Evolutionary conservation across 1,284 basidiomycete species (phyloP).

Genomic region (Trichosporon sp.): DNA sequence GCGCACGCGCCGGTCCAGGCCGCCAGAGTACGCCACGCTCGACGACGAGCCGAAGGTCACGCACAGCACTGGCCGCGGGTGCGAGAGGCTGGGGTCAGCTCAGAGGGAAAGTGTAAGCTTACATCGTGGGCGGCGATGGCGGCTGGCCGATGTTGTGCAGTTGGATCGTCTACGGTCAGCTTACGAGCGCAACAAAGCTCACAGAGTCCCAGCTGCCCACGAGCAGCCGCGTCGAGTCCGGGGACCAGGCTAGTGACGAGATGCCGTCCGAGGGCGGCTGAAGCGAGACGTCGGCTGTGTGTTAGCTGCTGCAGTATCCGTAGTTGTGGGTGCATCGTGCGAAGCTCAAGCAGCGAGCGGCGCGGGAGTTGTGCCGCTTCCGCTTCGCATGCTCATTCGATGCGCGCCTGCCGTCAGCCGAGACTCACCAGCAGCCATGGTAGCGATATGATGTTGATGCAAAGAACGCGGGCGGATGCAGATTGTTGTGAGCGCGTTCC

Average conservation of each 20-base stretch:
- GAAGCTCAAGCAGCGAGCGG: not conserved
- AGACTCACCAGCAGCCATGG: conserved; percentile 6
- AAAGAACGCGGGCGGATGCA: not conserved
- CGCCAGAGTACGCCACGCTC: conserved; percentile 48
- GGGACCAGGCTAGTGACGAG: conserved; percentile 74
- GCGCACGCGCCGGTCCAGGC: conserved; percentile 54
- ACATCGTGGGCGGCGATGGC: conserved; percentile 37
- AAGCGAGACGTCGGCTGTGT: conserved; percentile 40
- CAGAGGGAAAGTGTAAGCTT: conserved; percentile 8
- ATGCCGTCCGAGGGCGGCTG: conserved; percentile 76
- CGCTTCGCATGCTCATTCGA: no score
- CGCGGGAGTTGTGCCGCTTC: not conserved
- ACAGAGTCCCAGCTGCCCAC: conserved; percentile 87
- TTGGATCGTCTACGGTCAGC: conserved; percentile 48
- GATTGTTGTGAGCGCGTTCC: not conserved
- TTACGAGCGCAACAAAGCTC: conserved; percentile 58
- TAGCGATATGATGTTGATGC: not conserved
- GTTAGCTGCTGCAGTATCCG: not conserved
- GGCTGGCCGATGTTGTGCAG: conserved; percentile 41
- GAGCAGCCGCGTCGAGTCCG: conserved; percentile 69
- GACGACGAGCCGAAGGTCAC: conserved; percentile 48
- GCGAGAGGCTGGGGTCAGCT: conserved; percentile 30
- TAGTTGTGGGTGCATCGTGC: not conserved
- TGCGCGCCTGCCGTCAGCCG: not conserved
- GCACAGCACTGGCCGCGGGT: conserved; percentile 47